phyloP scores from a whole-genome alignment of 352 stramenopile species.

The Halophytophthora polymorphica region DNA sequence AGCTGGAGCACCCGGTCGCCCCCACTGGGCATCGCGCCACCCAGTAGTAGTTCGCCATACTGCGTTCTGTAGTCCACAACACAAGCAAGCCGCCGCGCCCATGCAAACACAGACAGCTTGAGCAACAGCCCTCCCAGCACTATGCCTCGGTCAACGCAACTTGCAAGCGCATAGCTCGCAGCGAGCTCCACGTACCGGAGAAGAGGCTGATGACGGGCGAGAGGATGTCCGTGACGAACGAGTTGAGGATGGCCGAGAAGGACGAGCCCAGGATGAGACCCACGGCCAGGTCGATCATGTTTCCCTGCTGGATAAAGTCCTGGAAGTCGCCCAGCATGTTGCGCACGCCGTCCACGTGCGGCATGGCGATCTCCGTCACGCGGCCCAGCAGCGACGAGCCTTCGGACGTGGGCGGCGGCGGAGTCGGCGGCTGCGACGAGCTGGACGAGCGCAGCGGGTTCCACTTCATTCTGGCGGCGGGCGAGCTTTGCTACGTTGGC shows the following conservation, averaged over 20 bases:
- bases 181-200: slow-evolving; percentile 24
- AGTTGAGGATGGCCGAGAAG: slow-evolving; percentile 60
- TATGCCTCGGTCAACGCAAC: no score
- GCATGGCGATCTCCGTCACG: no score
- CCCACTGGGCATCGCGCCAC: slow-evolving; percentile 33
- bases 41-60: slow-evolving; percentile 48
- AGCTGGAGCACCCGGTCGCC: slow-evolving; percentile 23
- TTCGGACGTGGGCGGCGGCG: no score
- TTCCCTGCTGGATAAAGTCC: slow-evolving; percentile 62
- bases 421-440: no score
- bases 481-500: no score
- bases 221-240: slow-evolving; percentile 55
- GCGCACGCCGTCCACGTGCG: neutral
- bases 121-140: no score
- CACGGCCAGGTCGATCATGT: slow-evolving; percentile 59
- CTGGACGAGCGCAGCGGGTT: no score
- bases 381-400: no score
- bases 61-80: slow-evolving; percentile 29
- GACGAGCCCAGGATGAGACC: slow-evolving; percentile 53
- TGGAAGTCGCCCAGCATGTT: slow-evolving; percentile 37
- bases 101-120: no score
- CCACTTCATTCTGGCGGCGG: no score
- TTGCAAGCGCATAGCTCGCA: no score
- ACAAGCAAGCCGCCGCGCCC: no score
- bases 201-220: slow-evolving; percentile 59